Conservation (phyloP, 176 grass and related monocot genomes). For the Cenchrus fungigraminus region DNA sequence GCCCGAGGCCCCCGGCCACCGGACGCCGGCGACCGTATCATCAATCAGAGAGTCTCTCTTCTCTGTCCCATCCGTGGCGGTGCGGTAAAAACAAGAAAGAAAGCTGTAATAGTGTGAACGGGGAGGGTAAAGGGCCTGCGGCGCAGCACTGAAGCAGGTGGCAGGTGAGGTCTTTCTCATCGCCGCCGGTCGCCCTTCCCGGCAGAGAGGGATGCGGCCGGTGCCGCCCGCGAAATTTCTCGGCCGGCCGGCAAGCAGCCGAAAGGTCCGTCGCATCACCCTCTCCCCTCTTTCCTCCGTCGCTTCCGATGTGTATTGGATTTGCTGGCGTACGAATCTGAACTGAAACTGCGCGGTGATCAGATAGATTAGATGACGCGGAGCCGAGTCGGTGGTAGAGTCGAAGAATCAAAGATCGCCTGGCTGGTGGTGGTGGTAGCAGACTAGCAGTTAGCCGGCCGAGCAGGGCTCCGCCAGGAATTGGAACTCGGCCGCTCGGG, state of each 20-base stretch:
- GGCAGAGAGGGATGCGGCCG: no score
- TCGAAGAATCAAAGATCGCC: background rate
- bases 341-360: background rate
- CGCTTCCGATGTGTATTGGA: background rate
- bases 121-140: no score
- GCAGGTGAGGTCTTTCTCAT: no score
- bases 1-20: background rate
- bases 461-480: background rate
- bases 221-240: no score
- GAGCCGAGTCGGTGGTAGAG: background rate
- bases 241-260: background rate
- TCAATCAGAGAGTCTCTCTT: no score
- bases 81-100: background rate
- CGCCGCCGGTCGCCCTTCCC: no score
- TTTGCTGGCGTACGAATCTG: background rate
- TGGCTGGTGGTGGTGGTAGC: background rate
- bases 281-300: background rate
- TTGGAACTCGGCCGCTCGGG: background rate
- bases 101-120: no score
- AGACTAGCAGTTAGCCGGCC: background rate
- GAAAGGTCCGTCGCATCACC: background rate
- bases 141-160: no score
- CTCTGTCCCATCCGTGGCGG: background rate
- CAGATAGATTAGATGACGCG: background rate
- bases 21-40: background rate